These are phyloP conservation scores for Lichenothelia convexa DNA, from an alignment of 495 filamentous ascomycete species.

Conservation along the genomic window DNA sequence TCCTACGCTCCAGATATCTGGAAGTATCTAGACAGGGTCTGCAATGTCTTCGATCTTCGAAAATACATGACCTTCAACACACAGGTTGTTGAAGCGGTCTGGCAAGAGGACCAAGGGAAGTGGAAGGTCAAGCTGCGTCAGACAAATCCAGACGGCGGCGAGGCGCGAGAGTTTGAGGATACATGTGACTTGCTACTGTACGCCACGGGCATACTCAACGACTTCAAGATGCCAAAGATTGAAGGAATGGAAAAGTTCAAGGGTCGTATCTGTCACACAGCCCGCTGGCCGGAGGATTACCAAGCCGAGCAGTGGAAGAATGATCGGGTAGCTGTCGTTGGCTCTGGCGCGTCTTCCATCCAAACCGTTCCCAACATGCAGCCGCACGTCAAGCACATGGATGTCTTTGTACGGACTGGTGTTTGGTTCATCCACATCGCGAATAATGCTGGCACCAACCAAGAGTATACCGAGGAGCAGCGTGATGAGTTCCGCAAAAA, in stretches of 20 bases:
- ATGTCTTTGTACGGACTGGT: conserved; percentile 20
- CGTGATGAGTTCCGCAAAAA: conserved; percentile 17
- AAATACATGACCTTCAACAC: conserved; percentile 22
- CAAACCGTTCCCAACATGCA: conserved; percentile 26
- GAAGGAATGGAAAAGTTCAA: conserved; percentile 23
- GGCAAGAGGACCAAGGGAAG: conserved; percentile 16
- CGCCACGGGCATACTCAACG: conserved; percentile 21
- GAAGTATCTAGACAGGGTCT: conserved; percentile 23
- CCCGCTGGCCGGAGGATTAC: conserved; percentile 30
- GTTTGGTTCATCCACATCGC: conserved; percentile 22
- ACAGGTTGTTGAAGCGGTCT: conserved; percentile 16
- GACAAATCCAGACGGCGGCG: conserved; percentile 7
- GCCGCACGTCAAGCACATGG: conserved; percentile 18
- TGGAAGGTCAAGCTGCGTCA: conserved; percentile 19
- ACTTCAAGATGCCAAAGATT: conserved; percentile 20
- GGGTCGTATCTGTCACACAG: conserved; percentile 33
- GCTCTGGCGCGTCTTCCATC: conserved; percentile 20
- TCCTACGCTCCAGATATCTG: conserved; percentile 21
- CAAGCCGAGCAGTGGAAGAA: conserved; percentile 36
- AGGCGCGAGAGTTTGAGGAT: conserved; percentile 15
- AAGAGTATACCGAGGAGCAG: conserved; percentile 19
- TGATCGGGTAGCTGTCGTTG: conserved; percentile 23
- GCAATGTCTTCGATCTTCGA: conserved; percentile 17
- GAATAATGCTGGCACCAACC: conserved; percentile 15
- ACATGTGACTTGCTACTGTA: conserved; percentile 18